Conservation (phyloP, 1,284 basidiomycete genomes). For the Phylloporus sp. region DNA sequence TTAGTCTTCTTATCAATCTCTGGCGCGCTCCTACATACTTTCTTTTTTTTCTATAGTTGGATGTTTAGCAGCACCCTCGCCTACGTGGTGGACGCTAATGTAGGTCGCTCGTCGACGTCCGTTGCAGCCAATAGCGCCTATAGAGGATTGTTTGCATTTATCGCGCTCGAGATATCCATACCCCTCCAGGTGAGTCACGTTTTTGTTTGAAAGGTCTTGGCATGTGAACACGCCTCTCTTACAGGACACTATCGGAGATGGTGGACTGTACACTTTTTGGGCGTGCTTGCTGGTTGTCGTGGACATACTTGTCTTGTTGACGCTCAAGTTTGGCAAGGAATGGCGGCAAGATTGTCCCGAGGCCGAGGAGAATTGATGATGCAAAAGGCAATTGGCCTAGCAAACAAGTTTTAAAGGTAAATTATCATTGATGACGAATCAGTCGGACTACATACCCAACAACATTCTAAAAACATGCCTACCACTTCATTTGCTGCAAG, state of each 20-base stretch:
- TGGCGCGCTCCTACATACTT: slow-evolving; percentile 10
- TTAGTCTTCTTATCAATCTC: not conserved
- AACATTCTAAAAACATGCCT: too few relatives aligned
- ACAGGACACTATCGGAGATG: slow-evolving; percentile 66
- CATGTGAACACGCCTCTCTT: not conserved
- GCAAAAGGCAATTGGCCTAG: too few relatives aligned
- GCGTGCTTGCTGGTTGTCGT: slow-evolving; percentile 64
- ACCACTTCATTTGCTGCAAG: too few relatives aligned
- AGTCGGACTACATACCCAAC: too few relatives aligned
- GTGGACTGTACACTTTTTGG: slow-evolving; percentile 81
- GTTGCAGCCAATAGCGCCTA: slow-evolving; percentile 77
- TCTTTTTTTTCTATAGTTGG: slow-evolving; percentile 54
- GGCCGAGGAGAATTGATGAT: too few relatives aligned
- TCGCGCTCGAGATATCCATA: slow-evolving; percentile 52
- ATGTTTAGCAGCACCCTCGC: slow-evolving; percentile 75
- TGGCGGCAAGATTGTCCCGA: too few relatives aligned
- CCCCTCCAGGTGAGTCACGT: slow-evolving; percentile 62
- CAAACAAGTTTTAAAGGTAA: too few relatives aligned
- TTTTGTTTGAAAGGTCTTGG: not conserved
- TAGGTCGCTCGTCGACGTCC: slow-evolving; percentile 75
- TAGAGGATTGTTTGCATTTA: slow-evolving; percentile 73
- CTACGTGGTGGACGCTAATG: slow-evolving; percentile 82
- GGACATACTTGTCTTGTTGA: slow-evolving; percentile 57
- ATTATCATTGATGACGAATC: too few relatives aligned
- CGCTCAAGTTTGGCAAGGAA: slow-evolving; percentile 53